Evolutionary conservation across 139 green algal genomes (phyloP), one percentile per base, ranked within the genome.

Genomic region (Volvox reticuliferus): DNA sequence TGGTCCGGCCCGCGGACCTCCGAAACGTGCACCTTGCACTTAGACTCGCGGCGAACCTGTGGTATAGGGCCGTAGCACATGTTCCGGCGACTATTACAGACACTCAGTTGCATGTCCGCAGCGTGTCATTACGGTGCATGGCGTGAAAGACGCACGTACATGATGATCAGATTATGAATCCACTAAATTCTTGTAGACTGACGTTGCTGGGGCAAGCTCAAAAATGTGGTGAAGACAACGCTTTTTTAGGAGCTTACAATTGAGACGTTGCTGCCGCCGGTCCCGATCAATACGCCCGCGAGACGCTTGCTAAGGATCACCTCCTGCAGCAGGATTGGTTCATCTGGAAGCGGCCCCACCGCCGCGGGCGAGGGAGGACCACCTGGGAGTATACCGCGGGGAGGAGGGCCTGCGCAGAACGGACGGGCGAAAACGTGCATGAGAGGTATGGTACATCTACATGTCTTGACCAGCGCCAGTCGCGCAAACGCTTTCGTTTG

Each of bases 281-380:
- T 85, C 16, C 87, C 87, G 16, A 91, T 91, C 14, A 91, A 62
- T 16, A 91, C 87, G 0, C 87, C 87, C 0, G 87, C 87, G 24
- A 91, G 76, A 17, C 76, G 75, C 76, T 91, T 91, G 3, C 19
- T 19, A 1, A 91, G 75, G 20, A 91, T 28, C 33, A 91, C 33
- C 76, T 91, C 87, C 33, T 91, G 87, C 14, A 91, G 87, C 87
- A 91, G 77, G 24, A 91, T 44, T 0, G 87, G 87, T 13, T 85
- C 76, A 2, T 86, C 87, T 0, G 87, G 87, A 16, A 91, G 87
- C 44, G 86, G 86, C 30, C 12, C 69, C 9, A 83, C 44, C 19
- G 73, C 20, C 1, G 50, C 28, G 20, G 86, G 86, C 3, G 73
- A 44, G 1, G 33, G 37, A n/a, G 83, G 83, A 36, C 83, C 83